A percentile compares a stretch with the other conserved stretches of the same genome.
Evolutionary conservation across 2,329 filamentous ascomycete genomes (phyloP).

Genomic region (Conoideocrella luteorostrata): DNA sequence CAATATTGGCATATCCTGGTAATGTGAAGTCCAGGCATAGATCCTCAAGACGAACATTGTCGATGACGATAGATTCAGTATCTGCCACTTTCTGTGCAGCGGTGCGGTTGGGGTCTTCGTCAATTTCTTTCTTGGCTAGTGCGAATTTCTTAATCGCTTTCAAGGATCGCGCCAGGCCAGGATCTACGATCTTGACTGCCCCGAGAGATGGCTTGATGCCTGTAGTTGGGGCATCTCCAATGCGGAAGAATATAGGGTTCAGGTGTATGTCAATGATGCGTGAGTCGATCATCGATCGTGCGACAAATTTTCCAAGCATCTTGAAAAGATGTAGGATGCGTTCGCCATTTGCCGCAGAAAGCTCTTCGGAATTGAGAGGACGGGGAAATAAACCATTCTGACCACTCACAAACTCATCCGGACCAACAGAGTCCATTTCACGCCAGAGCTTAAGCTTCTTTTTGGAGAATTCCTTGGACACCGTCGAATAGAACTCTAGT

Average conservation of each 20-base stretch:
- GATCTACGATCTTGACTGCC: constrained; percentile 83
- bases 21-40: constrained; percentile 90
- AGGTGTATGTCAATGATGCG: constrained; percentile 96
- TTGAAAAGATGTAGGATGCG: constrained; percentile 84
- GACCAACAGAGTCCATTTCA: constrained; percentile 69
- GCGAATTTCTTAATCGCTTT: constrained; percentile 84
- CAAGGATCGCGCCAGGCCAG: constrained; percentile 76
- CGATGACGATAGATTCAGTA: constrained; percentile 63
- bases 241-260: constrained; percentile 95
- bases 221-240: constrained; percentile 60
- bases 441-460: constrained; percentile 97
- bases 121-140: constrained; percentile 73
- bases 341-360: constrained; percentile 70
- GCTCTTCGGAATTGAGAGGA: constrained; percentile 76
- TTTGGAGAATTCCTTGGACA: constrained; percentile 94
- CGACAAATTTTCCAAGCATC: constrained; percentile 93
- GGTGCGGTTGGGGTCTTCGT: constrained; percentile 61
- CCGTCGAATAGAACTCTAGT: constrained; percentile 94
- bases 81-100: constrained; percentile 64
- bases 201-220: constrained; percentile 76
- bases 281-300: constrained; percentile 95
- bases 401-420: constrained; percentile 78
- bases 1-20: constrained; percentile 82
- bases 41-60: constrained; percentile 76
- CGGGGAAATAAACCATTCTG: constrained; percentile 84